Evolutionary conservation across 805 yeast species (phyloP).

Genomic region (Geotrichum ghanense): DNA sequence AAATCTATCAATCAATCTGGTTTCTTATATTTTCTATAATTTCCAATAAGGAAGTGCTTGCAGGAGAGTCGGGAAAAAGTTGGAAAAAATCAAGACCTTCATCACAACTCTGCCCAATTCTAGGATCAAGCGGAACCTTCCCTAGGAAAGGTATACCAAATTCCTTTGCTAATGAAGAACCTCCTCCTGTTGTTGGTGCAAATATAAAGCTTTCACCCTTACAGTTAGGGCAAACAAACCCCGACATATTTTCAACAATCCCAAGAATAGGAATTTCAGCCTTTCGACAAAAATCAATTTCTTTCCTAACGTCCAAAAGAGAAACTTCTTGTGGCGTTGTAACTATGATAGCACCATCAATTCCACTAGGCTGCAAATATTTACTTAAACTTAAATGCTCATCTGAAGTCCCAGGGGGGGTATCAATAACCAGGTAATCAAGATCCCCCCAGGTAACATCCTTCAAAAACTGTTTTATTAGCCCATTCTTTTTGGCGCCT

Average conservation of each 20-base stretch:
- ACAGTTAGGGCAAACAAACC: slow-evolving; percentile 94
- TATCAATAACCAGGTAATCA: slow-evolving; percentile 83
- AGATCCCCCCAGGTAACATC: slow-evolving; percentile 87
- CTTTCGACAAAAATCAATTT: slow-evolving; percentile 86
- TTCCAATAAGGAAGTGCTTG: slow-evolving; percentile 70
- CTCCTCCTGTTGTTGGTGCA: slow-evolving; percentile 96
- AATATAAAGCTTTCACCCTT: slow-evolving; percentile 83
- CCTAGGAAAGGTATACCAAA: slow-evolving; percentile 72
- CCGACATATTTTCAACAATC: slow-evolving; percentile 94
- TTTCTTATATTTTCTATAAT: slow-evolving; percentile 40
- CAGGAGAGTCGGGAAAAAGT: slow-evolving; percentile 82
- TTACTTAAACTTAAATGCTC: slow-evolving; percentile 88
- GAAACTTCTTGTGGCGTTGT: slow-evolving; percentile 99
- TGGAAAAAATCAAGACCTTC: slow-evolving; percentile 71
- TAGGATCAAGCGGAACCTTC: slow-evolving; percentile 88
- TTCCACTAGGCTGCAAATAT: slow-evolving; percentile 77
- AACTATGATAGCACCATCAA: slow-evolving; percentile 90
- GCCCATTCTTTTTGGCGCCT: slow-evolving; percentile 88
- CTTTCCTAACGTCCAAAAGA: slow-evolving; percentile 86
- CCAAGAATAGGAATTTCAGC: slow-evolving; percentile 83
- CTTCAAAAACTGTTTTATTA: slow-evolving; percentile 84
- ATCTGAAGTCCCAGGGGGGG: slow-evolving; percentile 98
- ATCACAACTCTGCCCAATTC: slow-evolving; percentile 86
- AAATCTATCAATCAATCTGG: slow-evolving; percentile 8
- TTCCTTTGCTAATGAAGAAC: slow-evolving; percentile 71